Base-by-base conservation (phyloP, 192 early-diverging fungal species). In the Coemansia interrupta region DNA sequence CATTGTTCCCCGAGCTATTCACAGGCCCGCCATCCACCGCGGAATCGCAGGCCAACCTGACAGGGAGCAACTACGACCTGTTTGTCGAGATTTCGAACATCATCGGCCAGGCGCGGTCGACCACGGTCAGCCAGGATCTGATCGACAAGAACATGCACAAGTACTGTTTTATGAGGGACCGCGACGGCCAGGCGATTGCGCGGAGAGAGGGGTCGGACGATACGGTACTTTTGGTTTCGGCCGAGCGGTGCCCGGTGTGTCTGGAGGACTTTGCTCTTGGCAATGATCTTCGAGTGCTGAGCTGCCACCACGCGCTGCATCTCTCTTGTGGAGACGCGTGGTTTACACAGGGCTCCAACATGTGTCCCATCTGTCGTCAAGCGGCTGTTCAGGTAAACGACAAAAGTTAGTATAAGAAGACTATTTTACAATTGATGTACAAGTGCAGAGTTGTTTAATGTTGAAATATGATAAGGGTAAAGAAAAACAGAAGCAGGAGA, bases 261-360 rank as follows among this genome's bases (percentile, higher is more conserved):
- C 38, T 78, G 61, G 74, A 78, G 28, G 62, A 51, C 4, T 78
- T 68, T 56, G 58, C 60, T 4, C 36, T 41, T 11, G 74, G 61
- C 2, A 69, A 78, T 4, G 44, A 54, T 13, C 54, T 78, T 41
- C 56, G 74, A 5, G 74, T 78, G 26, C 58, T 78, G 22, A 42
- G 54, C 17, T 78, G 74, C 36, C 61, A 54, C 30, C 74, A 78
- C 43, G 74, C 50, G 1, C 41, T 78, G 58, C 74, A 78, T 46
- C 13, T 63, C 48, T 26, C 26, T 47, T 78, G 74, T 46, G 74
- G 74, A 18, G 74, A 78, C 43, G 43, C 65, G 29, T 78, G 74
- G 74, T 71, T 78, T 52, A 78, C 68, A 9, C 62, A 68, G 62
- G 74, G 74, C 14, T 55, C 74, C 2, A 78, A 78, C 47, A 71